Percentiles rank a stretch among this genome's conserved stretches.
These are phyloP conservation scores for Chytridiales sp. DNA, from an alignment of 371 early-diverging fungal species.

Conservation along the genomic window DNA sequence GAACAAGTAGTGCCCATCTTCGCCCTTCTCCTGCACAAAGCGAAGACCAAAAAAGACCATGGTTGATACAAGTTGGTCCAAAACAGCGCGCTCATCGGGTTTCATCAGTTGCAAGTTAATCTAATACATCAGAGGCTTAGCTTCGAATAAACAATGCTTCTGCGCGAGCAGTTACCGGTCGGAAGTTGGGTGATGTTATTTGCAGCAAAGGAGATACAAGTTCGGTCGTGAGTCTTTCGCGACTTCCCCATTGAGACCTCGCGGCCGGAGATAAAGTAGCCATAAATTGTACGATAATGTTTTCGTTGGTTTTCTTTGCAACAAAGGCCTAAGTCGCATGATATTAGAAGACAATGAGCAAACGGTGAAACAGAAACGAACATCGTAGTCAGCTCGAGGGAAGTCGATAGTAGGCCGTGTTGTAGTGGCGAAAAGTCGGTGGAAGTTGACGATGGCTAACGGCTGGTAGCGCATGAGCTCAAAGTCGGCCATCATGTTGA, in stretches of 20 bases:
- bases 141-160: too few relatives aligned
- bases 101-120: conserved; percentile 72
- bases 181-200: conserved; percentile 75
- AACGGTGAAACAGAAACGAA: conserved; percentile 24
- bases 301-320: conserved; percentile 56
- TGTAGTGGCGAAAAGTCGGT: conserved; percentile 78
- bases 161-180: conserved; percentile 56
- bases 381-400: conserved; percentile 78
- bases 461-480: conserved; percentile 68
- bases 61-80: conserved; percentile 66
- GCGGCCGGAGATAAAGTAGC: conserved; percentile 2
- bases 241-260: conserved; percentile 21
- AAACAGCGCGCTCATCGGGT: conserved; percentile 59
- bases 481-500: conserved; percentile 31
- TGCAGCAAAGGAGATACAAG: conserved; percentile 66
- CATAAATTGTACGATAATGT: conserved; percentile 39
- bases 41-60: conserved; percentile 76
- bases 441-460: conserved; percentile 72
- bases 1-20: conserved; percentile 67
- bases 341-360: neutral
- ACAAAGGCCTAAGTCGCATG: conserved; percentile 22
- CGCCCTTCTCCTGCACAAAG: conserved; percentile 66
- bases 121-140: conserved; percentile 24
- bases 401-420: conserved; percentile 69
- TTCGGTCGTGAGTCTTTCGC: conserved; percentile 47